Base-by-base conservation (phyloP, 2,329 filamentous ascomycete genomes). In the Ramularia endophylla region DNA sequence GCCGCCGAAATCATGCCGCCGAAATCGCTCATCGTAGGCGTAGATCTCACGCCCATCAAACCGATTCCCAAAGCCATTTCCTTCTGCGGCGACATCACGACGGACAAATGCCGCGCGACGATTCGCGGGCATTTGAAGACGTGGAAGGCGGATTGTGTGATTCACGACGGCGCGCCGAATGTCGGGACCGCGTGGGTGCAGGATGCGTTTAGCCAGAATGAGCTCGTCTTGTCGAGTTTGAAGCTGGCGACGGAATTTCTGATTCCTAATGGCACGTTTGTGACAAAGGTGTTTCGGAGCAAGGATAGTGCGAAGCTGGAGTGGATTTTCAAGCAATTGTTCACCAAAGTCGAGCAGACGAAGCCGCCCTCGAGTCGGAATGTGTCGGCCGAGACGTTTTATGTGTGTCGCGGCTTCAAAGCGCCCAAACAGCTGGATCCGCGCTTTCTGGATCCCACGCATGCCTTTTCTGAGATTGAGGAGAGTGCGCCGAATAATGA, bases 181-280 rank as follows among this genome's bases (percentile, higher is more conserved):
- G 92, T 98, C 43, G 92, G 92, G 80, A 90, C 88, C 1, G 89
- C 92, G 0, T 98, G 92, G 92, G 85, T 89, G 31, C 92, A 98
- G 69, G 92, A 98, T 72, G 92, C 92, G 32, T 98, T 95, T 75
- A 90, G 90, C 48, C 92, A 98, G 67, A 92, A 90, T 44, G 90
- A 97, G 67, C 72, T 98, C 38, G 87, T 85, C 9, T 71, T 98
- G 41, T 86, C 95, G 62, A 85, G 87, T 7, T 75, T 98, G 74
- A 95, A 94, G 65, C 72, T 98, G 43, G 92, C 92, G 3, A 95
- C 88, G 0, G 90, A 98, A 53, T 98, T 98, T 55, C 68, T 98
- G 43, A 75, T 80, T 13, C 84, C 90, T 62, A 87, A 89, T 33
- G 92, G 92, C 50, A 90, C 83, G 7, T 97, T 97, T 52, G 89